A percentile compares a stretch with the other conserved stretches of the same genome.
These are phyloP conservation scores for Epicoccum sorghinum DNA, from an alignment of 2,329 filamentous ascomycete genomes.

Conservation along the genomic window DNA sequence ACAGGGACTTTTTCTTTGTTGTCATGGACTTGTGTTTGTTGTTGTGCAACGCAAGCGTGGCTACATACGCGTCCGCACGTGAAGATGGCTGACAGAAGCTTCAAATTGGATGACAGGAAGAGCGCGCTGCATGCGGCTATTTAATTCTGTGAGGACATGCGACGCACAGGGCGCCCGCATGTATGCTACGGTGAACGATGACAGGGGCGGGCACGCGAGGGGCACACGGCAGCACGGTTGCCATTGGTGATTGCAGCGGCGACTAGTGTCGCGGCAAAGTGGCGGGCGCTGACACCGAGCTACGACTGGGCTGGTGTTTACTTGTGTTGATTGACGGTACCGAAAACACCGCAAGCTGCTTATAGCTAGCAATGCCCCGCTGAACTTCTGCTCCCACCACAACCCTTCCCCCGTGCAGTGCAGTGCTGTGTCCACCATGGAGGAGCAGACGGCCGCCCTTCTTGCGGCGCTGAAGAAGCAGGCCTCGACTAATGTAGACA, in stretches of 20 bases:
- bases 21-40: background rate
- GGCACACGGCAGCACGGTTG: constrained; percentile 8
- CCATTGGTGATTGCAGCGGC: constrained; percentile 1
- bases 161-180: background rate
- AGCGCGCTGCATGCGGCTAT: too few relatives aligned
- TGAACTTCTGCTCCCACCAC: background rate
- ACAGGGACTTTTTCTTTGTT: background rate
- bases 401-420: background rate
- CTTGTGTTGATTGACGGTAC: background rate
- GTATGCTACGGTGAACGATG: constrained; percentile 1
- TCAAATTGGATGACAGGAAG: too few relatives aligned
- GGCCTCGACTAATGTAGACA: constrained; percentile 70
- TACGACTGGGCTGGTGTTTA: too few relatives aligned
- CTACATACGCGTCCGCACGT: background rate
- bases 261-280: constrained; percentile 1
- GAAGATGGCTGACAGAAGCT: background rate
- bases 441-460: constrained; percentile 61
- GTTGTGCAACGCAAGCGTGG: background rate
- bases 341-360: constrained; percentile 5
- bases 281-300: background rate
- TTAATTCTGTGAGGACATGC: background rate
- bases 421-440: constrained; percentile 52
- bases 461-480: constrained; percentile 62
- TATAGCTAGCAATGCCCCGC: constrained; percentile 12
- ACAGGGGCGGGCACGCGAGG: background rate